A percentile compares a stretch with the other conserved stretches of the same genome.
Evolutionary conservation across 139 green algal species (phyloP).

Genomic region (Pleodorina starrii): DNA sequence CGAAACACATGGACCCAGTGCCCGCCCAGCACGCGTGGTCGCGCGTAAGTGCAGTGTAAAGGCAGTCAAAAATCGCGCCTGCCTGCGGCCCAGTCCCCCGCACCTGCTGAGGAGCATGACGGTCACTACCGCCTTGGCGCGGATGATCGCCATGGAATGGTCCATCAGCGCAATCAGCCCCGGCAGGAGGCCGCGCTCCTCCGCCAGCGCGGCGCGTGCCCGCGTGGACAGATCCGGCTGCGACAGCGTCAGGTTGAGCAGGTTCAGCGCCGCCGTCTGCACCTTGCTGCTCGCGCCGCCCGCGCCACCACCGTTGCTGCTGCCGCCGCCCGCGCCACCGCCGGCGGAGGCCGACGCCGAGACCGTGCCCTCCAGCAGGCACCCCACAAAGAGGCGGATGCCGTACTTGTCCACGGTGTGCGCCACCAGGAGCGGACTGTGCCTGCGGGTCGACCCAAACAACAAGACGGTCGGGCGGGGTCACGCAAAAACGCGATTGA

Average conservation of each 20-base stretch:
- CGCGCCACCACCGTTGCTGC: not conserved
- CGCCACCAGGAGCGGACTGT: conserved; percentile 60
- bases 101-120: conserved; percentile 75
- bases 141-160: conserved; percentile 70
- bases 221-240: conserved; percentile 39
- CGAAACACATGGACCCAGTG: too few relatives aligned
- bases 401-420: conserved; percentile 71
- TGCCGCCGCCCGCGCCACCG: not conserved
- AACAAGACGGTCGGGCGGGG: too few relatives aligned
- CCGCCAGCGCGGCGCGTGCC: conserved; percentile 45
- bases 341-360: not conserved
- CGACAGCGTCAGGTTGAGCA: conserved; percentile 80
- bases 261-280: conserved; percentile 80
- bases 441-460: not conserved
- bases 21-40: too few relatives aligned
- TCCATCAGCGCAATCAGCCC: conserved; percentile 78
- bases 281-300: conserved; percentile 53
- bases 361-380: conserved; percentile 61
- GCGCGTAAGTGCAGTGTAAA: too few relatives aligned
- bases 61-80: too few relatives aligned
- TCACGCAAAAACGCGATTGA: too few relatives aligned
- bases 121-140: conserved; percentile 78
- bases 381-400: conserved; percentile 62
- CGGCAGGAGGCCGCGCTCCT: conserved; percentile 72
- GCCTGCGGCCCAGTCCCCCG: too few relatives aligned